Conservation (phyloP, 1,284 basidiomycete species). For the Albatrellus sp. region DNA sequence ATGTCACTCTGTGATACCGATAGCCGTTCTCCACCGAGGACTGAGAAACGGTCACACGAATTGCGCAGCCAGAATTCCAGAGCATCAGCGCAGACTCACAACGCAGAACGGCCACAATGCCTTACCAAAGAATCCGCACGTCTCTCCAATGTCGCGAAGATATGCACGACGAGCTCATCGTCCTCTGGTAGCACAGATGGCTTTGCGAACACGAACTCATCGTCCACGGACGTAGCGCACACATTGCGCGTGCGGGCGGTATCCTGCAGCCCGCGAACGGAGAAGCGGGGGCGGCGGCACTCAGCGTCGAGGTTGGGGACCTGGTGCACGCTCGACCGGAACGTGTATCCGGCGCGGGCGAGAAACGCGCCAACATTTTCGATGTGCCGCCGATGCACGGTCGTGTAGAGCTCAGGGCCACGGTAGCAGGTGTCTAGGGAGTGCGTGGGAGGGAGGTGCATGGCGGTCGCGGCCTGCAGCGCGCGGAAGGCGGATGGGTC, state of each 20-base stretch:
- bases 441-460: slow-evolving; percentile 27
- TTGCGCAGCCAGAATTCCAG: no score
- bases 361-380: slow-evolving; percentile 11
- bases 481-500: slow-evolving; percentile 17
- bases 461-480: slow-evolving; percentile 19
- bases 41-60: no score
- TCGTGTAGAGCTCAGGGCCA: slow-evolving; percentile 26
- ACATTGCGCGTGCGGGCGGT: neutral
- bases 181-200: no score
- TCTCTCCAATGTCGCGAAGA: no score
- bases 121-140: no score
- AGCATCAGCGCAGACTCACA: no score
- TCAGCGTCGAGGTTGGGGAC: neutral
- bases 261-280: neutral
- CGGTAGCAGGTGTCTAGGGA: slow-evolving; percentile 22
- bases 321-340: slow-evolving; percentile 3
- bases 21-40: no score
- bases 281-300: neutral
- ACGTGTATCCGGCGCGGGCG: slow-evolving; percentile 11
- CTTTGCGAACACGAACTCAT: no score
- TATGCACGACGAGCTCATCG: no score
- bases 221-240: no score
- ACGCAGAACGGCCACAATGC: no score
- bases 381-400: slow-evolving; percentile 15
- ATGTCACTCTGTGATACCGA: no score